Percentiles rank a stretch among this genome's conserved stretches.
Conservation (phyloP, 208 protist species). For the Trichomonas vaginalis region DNA sequence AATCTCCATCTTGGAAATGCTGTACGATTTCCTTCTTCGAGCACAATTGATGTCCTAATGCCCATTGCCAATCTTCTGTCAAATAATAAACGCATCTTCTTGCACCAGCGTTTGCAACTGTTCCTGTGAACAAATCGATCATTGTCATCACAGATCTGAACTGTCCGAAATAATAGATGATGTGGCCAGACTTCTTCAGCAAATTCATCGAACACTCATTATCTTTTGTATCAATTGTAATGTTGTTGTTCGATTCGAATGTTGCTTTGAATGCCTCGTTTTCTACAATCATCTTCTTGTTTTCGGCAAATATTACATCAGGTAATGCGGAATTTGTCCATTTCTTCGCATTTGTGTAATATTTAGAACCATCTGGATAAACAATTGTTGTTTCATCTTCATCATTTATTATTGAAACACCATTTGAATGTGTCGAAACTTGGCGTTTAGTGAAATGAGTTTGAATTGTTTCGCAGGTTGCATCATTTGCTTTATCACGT, state of each 20-base stretch:
- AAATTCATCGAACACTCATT: not conserved
- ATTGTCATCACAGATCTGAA: not conserved
- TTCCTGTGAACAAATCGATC: not conserved
- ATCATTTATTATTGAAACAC: not conserved
- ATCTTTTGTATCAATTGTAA: not conserved
- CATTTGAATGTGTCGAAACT: not conserved
- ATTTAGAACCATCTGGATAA: not conserved
- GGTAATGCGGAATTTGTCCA: not conserved
- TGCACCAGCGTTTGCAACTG: not conserved
- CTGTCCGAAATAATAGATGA: not conserved
- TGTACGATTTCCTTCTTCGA: not conserved
- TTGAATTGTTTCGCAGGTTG: not conserved
- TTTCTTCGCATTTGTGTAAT: not conserved
- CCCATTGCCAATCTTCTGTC: not conserved
- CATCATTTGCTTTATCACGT: not conserved
- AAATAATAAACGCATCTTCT: not conserved
- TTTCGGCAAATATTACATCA: not conserved
- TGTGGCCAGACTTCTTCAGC: not conserved
- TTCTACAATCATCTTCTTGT: not conserved
- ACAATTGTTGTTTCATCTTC: not conserved
- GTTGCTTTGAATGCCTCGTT: not conserved
- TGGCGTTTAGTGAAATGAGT: not conserved
- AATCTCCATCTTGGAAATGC: not conserved
- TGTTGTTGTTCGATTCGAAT: not conserved
- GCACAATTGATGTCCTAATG: not conserved